Conservation (phyloP, 2,329 filamentous ascomycete genomes). For the Penicillium sp. region DNA sequence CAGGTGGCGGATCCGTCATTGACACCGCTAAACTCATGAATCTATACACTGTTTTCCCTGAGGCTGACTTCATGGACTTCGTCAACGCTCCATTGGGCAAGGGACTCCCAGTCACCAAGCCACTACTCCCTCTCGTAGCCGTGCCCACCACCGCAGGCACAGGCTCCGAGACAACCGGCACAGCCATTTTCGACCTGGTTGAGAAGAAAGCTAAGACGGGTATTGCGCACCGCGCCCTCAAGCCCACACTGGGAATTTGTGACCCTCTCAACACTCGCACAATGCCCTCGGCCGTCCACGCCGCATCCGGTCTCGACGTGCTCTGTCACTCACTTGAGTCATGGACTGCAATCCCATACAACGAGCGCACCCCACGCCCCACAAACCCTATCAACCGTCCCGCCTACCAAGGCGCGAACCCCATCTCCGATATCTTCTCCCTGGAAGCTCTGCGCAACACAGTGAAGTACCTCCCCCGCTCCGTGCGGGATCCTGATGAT, state of each 20-base stretch:
- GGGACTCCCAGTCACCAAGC: slow-evolving; percentile 71
- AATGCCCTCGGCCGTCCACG: slow-evolving; percentile 93
- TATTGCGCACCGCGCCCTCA: slow-evolving; percentile 91
- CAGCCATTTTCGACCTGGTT: slow-evolving; percentile 95
- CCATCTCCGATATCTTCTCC: slow-evolving; percentile 96
- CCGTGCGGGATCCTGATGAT: slow-evolving; percentile 85
- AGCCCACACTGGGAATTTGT: slow-evolving; percentile 88
- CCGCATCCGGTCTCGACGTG: slow-evolving; percentile 88
- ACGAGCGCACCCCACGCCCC: slow-evolving; percentile 80
- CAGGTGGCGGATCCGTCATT: slow-evolving; percentile 82
- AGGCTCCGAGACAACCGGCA: slow-evolving; percentile 92
- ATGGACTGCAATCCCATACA: slow-evolving; percentile 96
- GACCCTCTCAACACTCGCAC: slow-evolving; percentile 88
- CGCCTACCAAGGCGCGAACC: slow-evolving; percentile 95
- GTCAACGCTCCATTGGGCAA: slow-evolving; percentile 93
- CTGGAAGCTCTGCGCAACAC: slow-evolving; percentile 79
- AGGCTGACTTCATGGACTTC: slow-evolving; percentile 94
- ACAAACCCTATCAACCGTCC: slow-evolving; percentile 86
- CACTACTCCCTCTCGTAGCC: slow-evolving; percentile 74
- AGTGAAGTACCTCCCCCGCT: slow-evolving; percentile 87
- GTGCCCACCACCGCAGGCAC: slow-evolving; percentile 85
- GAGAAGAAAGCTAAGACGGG: slow-evolving; percentile 90
- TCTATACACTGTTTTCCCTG: slow-evolving; percentile 84
- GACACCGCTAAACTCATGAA: slow-evolving; percentile 99
- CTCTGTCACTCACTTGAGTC: slow-evolving; percentile 94